These are phyloP conservation scores for Sherardia arvensis DNA, from an alignment of 257 asterid genomes.

Conservation along the genomic window DNA sequence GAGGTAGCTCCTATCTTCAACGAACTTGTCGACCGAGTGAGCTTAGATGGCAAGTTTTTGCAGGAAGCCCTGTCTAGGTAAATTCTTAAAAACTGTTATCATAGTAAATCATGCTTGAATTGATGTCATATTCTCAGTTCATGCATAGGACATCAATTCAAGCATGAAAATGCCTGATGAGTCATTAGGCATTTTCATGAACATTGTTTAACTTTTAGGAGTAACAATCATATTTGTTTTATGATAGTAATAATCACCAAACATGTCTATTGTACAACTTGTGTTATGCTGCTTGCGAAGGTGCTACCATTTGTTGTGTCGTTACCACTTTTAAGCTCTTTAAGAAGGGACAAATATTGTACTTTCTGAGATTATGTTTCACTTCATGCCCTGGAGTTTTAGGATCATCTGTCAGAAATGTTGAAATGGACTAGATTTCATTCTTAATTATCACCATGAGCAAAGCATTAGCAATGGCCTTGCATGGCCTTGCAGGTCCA, in stretches of 20 bases:
- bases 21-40: slow-evolving; percentile 85
- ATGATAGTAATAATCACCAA: background rate
- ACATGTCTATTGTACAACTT: background rate
- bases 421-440: background rate
- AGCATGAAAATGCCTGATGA: too few species aligned
- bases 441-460: background rate
- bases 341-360: background rate
- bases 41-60: slow-evolving; percentile 72
- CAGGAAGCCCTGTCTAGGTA: slow-evolving; percentile 92
- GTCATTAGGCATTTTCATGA: background rate
- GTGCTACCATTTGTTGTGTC: background rate
- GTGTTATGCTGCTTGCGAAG: background rate
- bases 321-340: background rate
- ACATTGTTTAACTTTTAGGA: background rate
- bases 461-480: background rate
- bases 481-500: background rate
- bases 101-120: background rate
- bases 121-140: background rate
- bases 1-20: slow-evolving; percentile 94
- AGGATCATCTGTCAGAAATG: background rate
- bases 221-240: background rate
- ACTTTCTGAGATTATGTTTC: background rate
- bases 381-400: background rate
- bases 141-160: too few species aligned
- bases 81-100: background rate